Evolutionary conservation across 192 early-diverging fungal species (phyloP).

Genomic region (Piromyces sp.): DNA sequence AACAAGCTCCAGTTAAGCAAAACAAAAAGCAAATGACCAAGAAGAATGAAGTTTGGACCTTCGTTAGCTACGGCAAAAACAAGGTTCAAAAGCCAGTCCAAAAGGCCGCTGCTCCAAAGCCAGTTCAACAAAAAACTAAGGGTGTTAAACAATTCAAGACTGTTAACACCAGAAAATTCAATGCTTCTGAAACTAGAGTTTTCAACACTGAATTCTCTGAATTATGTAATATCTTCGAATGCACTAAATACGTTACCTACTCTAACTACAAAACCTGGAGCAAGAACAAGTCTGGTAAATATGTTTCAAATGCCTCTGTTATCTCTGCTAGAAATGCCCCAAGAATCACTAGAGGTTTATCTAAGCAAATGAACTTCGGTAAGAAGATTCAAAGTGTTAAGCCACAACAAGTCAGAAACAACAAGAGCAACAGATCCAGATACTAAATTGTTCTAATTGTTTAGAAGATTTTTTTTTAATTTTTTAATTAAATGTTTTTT

Average conservation of each 20-base stretch:
- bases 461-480: not conserved
- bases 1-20: not conserved
- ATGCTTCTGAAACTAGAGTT: not conserved
- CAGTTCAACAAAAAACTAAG: not conserved
- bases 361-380: not conserved
- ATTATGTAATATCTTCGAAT: not conserved
- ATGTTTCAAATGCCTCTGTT: not conserved
- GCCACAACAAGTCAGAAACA: not conserved
- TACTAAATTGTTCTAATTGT: not conserved
- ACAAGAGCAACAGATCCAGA: not conserved
- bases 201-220: not conserved
- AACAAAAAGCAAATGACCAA: not conserved
- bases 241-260: not conserved
- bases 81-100: not conserved
- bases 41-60: not conserved
- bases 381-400: not conserved
- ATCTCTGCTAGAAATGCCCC: not conserved
- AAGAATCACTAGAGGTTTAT: not conserved
- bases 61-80: not conserved
- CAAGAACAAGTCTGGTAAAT: not conserved
- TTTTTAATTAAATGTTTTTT: not conserved
- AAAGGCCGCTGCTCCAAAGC: not conserved
- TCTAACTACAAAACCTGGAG: not conserved
- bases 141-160: not conserved
- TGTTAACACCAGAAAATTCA: not conserved